Conservation (phyloP, 1,284 basidiomycete species). For the Rugosomyces carneus region DNA sequence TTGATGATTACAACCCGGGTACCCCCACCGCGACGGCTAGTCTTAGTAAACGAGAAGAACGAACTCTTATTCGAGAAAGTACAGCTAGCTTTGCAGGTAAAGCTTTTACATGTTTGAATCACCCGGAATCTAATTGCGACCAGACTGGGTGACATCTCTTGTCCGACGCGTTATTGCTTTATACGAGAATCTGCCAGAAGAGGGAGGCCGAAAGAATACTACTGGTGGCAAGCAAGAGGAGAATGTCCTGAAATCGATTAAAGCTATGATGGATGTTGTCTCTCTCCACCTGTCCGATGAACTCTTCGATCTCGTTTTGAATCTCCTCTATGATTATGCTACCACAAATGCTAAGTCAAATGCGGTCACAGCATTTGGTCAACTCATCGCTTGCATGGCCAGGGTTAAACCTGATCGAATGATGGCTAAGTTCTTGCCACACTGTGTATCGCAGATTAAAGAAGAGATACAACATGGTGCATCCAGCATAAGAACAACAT, state of each 20-base stretch:
- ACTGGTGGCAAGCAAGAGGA: conserved; percentile 88
- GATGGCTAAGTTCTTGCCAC: conserved; percentile 76
- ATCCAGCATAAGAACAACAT: conserved; percentile 87
- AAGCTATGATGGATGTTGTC: conserved; percentile 79
- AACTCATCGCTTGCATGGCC: conserved; percentile 84
- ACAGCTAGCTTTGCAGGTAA: conserved; percentile 76
- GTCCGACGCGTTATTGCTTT: conserved; percentile 83
- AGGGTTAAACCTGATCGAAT: conserved; percentile 75
- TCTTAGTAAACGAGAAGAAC: conserved; percentile 67
- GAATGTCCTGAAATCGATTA: conserved; percentile 74
- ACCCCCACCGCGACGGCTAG: conserved; percentile 34
- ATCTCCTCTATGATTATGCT: conserved; percentile 82
- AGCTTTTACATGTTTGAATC: conserved; percentile 9
- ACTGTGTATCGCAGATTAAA: conserved; percentile 77
- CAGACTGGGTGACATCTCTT: conserved; percentile 88
- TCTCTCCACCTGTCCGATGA: conserved; percentile 85
- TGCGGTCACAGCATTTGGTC: conserved; percentile 85
- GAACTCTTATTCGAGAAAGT: conserved; percentile 67
- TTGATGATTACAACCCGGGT: conserved; percentile 36
- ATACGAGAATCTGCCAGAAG: conserved; percentile 93
- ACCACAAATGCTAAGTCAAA: conserved; percentile 86
- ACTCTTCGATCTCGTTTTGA: conserved; percentile 83
- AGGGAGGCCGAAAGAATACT: conserved; percentile 75
- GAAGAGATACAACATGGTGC: conserved; percentile 89
- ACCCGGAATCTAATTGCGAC: conserved; percentile 7